phyloP scores from a whole-genome alignment of 257 asterid species.

The Scutellaria galericulata region DNA sequence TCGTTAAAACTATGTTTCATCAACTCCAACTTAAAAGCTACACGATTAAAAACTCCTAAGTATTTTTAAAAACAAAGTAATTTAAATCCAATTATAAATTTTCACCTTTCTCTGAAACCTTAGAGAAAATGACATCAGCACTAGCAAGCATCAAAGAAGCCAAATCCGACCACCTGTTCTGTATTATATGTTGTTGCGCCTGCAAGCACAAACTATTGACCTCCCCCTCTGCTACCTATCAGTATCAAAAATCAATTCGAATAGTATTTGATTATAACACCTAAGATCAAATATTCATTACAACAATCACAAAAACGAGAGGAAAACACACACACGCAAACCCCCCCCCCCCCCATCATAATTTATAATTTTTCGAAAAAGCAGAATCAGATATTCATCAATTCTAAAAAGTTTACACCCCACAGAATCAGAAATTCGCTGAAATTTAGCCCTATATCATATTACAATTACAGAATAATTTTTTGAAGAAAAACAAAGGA shows the following conservation, averaged over 20 bases:
- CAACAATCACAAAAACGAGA: neutral
- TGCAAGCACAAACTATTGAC: constrained; percentile 73
- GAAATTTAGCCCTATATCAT: neutral
- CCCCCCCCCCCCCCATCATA: too few species aligned
- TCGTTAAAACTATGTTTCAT: constrained; percentile 5
- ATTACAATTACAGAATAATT: neutral
- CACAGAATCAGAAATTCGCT: too few species aligned
- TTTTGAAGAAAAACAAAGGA: neutral
- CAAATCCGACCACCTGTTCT: constrained; percentile 83
- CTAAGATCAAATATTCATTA: neutral
- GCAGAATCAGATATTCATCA: neutral
- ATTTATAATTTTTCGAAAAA: too few species aligned
- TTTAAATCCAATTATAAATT: neutral
- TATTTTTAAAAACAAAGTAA: neutral
- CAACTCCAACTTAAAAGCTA: constrained; percentile 1
- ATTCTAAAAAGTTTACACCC: neutral
- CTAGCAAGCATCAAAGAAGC: constrained; percentile 83
- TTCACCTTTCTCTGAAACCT: constrained; percentile 90
- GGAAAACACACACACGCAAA: neutral
- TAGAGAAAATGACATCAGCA: constrained; percentile 81
- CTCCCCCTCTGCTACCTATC: constrained; percentile 88
- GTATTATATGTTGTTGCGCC: constrained; percentile 78
- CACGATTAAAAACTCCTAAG: neutral
- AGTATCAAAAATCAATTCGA: neutral
- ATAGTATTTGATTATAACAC: neutral